Conservation (phyloP, 1,284 basidiomycete genomes). For the Grifola frondosa region DNA sequence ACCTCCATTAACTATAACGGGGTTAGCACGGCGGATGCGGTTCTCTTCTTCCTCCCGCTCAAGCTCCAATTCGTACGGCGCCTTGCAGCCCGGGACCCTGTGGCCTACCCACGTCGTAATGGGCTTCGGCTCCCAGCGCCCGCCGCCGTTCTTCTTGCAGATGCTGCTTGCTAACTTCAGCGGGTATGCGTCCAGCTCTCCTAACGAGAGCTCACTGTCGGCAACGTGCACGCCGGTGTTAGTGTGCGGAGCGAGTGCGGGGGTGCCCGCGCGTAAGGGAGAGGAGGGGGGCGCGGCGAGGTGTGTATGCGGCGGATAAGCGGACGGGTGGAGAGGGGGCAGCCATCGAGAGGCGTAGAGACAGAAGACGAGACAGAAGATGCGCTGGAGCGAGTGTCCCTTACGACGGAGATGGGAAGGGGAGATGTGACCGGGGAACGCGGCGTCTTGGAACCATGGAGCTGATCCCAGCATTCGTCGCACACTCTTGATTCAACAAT, state of each 20-base stretch:
- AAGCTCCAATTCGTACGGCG: conserved; percentile 63
- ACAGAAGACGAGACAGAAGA: conserved; percentile 35
- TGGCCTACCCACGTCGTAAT: conserved; percentile 43
- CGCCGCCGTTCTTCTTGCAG: conserved; percentile 74
- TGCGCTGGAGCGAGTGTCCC: conserved; percentile 32
- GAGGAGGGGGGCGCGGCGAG: conserved; percentile 32
- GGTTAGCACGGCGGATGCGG: conserved; percentile 48
- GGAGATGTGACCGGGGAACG: conserved; percentile 31
- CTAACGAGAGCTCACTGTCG: conserved; percentile 32
- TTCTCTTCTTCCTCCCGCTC: conserved; percentile 60
- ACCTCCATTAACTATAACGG: conserved; percentile 63
- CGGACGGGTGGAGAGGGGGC: conserved; percentile 27
- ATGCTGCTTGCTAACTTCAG: conserved; percentile 60
- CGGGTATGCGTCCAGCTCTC: conserved; percentile 69
- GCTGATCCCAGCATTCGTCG: conserved; percentile 70
- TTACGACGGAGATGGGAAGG: conserved; percentile 41
- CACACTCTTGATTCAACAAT: conserved; percentile 57
- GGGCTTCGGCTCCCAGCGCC: conserved; percentile 69
- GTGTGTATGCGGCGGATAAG: conserved; percentile 23
- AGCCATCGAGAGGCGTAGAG: conserved; percentile 37
- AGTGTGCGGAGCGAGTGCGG: conserved; percentile 32
- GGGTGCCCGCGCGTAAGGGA: conserved; percentile 33
- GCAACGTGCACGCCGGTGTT: conserved; percentile 45
- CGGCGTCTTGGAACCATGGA: conserved; percentile 49
- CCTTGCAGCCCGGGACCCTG: conserved; percentile 61